These are phyloP conservation scores for Fusarium papillatum DNA, from an alignment of 2,329 filamentous ascomycete genomes.

Conservation along the genomic window DNA sequence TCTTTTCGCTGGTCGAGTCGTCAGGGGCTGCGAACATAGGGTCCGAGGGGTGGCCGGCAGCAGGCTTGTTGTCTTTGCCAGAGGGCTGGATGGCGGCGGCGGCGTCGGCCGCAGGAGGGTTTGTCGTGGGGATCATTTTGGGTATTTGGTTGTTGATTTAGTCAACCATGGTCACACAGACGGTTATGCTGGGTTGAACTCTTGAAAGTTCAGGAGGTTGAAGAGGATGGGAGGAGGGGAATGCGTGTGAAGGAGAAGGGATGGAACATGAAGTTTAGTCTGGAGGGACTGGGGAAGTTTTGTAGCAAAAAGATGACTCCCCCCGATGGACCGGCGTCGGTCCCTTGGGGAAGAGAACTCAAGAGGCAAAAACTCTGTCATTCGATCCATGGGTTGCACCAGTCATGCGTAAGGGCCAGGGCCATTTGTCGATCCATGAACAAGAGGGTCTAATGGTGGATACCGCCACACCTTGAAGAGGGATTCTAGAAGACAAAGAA, in stretches of 20 bases:
- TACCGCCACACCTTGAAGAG: not conserved
- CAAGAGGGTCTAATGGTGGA: conserved; percentile 10
- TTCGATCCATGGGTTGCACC: conserved; percentile 27
- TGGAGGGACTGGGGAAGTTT: conserved; percentile 23
- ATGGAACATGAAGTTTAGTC: not conserved
- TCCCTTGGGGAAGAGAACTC: not conserved
- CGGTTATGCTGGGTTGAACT: conserved; percentile 13
- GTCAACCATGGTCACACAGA: conserved; percentile 41
- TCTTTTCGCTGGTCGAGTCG: conserved; percentile 38
- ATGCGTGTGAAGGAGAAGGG: not conserved
- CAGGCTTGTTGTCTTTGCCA: conserved; percentile 21
- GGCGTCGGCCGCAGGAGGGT: conserved; percentile 29
- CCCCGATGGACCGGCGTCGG: conserved; percentile 29
- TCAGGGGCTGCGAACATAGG: conserved; percentile 21
- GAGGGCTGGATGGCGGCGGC: conserved; percentile 22
- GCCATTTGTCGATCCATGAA: conserved; percentile 32
- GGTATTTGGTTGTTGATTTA: conserved; percentile 9
- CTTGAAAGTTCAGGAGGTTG: not conserved
- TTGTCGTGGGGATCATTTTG: conserved; percentile 33
- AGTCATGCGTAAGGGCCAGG: conserved; percentile 28
- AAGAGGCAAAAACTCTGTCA: conserved; percentile 40
- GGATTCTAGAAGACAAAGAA: conserved; percentile 30
- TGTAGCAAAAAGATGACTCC: conserved; percentile 26
- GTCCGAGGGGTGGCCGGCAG: conserved; percentile 8
- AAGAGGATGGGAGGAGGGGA: not conserved